phyloP scores from a whole-genome alignment of 2,329 filamentous ascomycete species.

The Diaporthe citrichinensis region DNA sequence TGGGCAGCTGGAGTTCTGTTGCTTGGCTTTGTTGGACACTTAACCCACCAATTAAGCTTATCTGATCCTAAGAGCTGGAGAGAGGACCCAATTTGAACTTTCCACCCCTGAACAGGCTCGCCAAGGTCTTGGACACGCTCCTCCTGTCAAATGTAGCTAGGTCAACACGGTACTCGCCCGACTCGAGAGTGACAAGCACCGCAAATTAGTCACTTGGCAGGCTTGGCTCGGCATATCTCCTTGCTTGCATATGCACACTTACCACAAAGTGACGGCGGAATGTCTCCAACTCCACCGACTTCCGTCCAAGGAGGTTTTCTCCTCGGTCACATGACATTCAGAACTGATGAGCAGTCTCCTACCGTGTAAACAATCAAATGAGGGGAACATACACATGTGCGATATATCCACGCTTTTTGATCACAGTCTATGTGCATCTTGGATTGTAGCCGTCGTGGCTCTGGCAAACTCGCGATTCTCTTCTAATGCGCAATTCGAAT shows the following conservation, averaged over 20 bases:
- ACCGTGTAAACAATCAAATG: too few relatives aligned
- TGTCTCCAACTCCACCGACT: not conserved
- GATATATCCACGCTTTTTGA: not conserved
- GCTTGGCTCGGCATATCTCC: conserved; percentile 23
- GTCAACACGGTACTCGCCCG: not conserved
- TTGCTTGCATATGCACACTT: not conserved
- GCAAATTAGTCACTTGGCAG: not conserved
- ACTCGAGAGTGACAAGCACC: not conserved
- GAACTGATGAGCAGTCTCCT: not conserved
- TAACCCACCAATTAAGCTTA: conserved; percentile 12
- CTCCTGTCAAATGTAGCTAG: conserved; percentile 22
- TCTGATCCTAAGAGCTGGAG: not conserved
- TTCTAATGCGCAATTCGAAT: not conserved
- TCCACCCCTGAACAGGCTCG: not conserved
- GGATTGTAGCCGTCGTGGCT: not conserved
- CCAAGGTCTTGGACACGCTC: not conserved
- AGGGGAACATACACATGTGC: not conserved
- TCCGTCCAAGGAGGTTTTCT: not conserved
- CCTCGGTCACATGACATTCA: not conserved
- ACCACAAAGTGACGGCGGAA: not conserved
- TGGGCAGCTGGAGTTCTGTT: not conserved
- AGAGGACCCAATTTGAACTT: not conserved
- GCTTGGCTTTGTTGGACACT: not conserved
- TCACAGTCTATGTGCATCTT: not conserved
- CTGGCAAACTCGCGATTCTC: not conserved